Conservation (phyloP, 768 basidiomycete species). For the Auriscalpium microsporum region DNA sequence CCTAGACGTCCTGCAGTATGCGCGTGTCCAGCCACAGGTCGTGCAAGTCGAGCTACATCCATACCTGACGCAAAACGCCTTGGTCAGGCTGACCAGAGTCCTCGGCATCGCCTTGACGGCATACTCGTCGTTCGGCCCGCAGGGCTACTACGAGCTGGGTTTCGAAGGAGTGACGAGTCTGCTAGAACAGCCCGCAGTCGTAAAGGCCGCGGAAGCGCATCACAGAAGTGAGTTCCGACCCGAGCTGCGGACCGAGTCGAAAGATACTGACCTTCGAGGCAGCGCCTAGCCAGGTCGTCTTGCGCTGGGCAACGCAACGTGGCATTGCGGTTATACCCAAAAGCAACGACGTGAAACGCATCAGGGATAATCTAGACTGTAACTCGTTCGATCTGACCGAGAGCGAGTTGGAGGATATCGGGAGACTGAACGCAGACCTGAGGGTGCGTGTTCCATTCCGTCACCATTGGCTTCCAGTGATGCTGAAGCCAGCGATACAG, state of each 20-base stretch:
- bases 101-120: constrained; percentile 43
- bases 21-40: constrained; percentile 50
- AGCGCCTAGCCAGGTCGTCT: constrained; percentile 36
- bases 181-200: constrained; percentile 39
- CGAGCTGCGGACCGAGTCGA: no score
- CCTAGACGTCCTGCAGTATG: constrained; percentile 72
- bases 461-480: neutral
- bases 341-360: constrained; percentile 30
- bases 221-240: constrained; percentile 39
- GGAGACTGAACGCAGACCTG: constrained; percentile 49
- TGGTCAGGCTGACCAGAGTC: constrained; percentile 36
- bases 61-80: constrained; percentile 40
- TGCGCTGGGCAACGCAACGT: constrained; percentile 43
- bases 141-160: constrained; percentile 57
- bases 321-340: constrained; percentile 45
- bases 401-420: constrained; percentile 51
- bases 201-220: constrained; percentile 38
- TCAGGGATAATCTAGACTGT: constrained; percentile 39
- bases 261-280: no score
- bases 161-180: constrained; percentile 45
- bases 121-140: constrained; percentile 49
- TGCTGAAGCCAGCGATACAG: constrained; percentile 26
- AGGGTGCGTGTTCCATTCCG: constrained; percentile 37
- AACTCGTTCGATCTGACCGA: constrained; percentile 41
- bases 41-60: constrained; percentile 57